phyloP scores from a whole-genome alignment of 169 alveolate genomes.

The Miamiensis avidus region DNA sequence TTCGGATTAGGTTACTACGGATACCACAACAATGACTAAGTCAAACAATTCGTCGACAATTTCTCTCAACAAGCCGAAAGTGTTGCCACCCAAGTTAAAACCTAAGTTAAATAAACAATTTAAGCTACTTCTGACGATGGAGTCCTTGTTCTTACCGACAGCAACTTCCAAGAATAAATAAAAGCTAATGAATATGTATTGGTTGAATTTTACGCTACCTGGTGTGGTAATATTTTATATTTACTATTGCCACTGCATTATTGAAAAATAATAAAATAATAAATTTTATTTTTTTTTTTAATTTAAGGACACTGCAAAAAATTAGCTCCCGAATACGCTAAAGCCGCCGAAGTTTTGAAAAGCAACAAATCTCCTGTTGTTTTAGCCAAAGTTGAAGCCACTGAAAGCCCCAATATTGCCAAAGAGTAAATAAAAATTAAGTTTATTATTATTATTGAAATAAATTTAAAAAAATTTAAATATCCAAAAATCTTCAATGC shows the following conservation, averaged over 20 bases:
- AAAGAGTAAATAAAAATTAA: not conserved
- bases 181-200: slow-evolving; percentile 71
- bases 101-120: too few species aligned
- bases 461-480: too few species aligned
- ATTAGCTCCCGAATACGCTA: slow-evolving; percentile 93
- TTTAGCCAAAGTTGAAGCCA: slow-evolving; percentile 92
- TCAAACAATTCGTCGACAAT: not conserved
- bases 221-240: slow-evolving; percentile 85
- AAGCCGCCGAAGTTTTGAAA: slow-evolving; percentile 87
- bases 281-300: too few species aligned
- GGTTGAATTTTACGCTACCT: slow-evolving; percentile 94
- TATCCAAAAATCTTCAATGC: not conserved
- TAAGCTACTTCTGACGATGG: slow-evolving; percentile 63
- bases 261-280: slow-evolving; percentile 38
- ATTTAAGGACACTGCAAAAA: slow-evolving; percentile 84
- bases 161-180: slow-evolving; percentile 84
- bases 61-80: not conserved
- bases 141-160: slow-evolving; percentile 80
- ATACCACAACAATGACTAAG: not conserved
- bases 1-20: not conserved
- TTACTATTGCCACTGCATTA: slow-evolving; percentile 17
- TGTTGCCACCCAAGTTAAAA: too few species aligned
- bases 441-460: too few species aligned
- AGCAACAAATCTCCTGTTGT: slow-evolving; percentile 75
- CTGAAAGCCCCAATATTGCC: slow-evolving; percentile 69